Conservation (phyloP, 2,329 filamentous ascomycete species). For the Clathrospora elynae region DNA sequence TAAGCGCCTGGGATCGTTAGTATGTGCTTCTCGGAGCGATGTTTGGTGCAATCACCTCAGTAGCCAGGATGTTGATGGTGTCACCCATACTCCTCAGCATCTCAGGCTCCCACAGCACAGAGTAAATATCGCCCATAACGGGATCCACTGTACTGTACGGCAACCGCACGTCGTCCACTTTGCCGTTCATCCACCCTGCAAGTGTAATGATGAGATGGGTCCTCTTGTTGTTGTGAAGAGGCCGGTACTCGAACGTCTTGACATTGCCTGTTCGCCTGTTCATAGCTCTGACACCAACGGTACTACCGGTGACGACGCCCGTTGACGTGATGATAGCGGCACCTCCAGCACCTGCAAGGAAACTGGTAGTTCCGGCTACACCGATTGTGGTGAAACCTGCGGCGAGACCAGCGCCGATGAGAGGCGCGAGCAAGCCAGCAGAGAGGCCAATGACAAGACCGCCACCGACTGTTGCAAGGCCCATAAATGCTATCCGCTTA, state of each 20-base stretch:
- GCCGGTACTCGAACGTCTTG: conserved; percentile 94
- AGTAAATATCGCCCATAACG: conserved; percentile 98
- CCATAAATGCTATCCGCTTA: conserved; percentile 91
- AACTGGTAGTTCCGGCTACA: conserved; percentile 83
- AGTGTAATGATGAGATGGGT: conserved; percentile 95
- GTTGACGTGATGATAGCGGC: conserved; percentile 92
- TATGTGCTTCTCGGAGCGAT: conserved; percentile 30
- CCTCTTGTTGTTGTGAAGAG: conserved; percentile 95
- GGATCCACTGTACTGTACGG: conserved; percentile 97
- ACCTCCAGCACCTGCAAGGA: conserved; percentile 88
- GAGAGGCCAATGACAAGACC: conserved; percentile 94
- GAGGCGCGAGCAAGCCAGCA: conserved; percentile 85
- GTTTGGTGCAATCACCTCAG: conserved; percentile 68
- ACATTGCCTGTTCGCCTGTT: conserved; percentile 87
- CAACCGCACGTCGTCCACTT: conserved; percentile 92
- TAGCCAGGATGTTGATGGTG: conserved; percentile 97
- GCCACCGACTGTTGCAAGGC: conserved; percentile 91
- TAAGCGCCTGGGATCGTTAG: conserved; percentile 71
- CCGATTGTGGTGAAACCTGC: conserved; percentile 96
- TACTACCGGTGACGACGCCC: conserved; percentile 82
- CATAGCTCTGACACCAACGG: conserved; percentile 86
- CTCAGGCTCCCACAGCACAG: conserved; percentile 95
- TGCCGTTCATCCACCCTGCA: conserved; percentile 98
- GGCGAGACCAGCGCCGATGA: conserved; percentile 91
- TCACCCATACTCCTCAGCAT: conserved; percentile 98